Percentiles rank a stretch among this genome's conserved stretches.
Evolutionary conservation across 1,284 basidiomycete species (phyloP).

Genomic region (Cryptococcus sp.): DNA sequence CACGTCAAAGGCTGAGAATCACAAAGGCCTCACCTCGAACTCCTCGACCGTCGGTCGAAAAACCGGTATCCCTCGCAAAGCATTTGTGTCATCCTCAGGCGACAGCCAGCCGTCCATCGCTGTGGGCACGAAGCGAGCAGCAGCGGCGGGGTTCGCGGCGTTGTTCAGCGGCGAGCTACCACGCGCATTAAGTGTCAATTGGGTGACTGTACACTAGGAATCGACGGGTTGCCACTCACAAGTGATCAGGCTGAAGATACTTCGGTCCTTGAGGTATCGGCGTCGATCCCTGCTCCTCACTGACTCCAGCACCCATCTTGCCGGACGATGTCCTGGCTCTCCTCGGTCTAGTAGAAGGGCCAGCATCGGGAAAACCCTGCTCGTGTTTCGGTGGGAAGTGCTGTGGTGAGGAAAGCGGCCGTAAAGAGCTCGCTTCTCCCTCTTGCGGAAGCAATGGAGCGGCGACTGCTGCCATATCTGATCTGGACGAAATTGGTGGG

Average conservation of each 20-base stretch:
- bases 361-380: neutral
- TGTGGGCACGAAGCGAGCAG: slow-evolving; percentile 11
- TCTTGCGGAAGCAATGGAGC: no score
- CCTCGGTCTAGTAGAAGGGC: slow-evolving; percentile 6
- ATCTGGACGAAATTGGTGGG: no score
- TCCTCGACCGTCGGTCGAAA: slow-evolving; percentile 89
- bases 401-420: no score
- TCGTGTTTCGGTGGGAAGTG: neutral
- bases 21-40: slow-evolving; percentile 57
- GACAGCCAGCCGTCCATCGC: slow-evolving; percentile 46
- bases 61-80: slow-evolving; percentile 84
- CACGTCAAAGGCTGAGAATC: neutral
- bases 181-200: neutral
- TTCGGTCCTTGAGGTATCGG: slow-evolving; percentile 5
- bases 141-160: slow-evolving; percentile 17
- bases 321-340: slow-evolving; percentile 1
- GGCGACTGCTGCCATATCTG: no score
- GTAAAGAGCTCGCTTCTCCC: no score
- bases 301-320: neutral
- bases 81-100: slow-evolving; percentile 79
- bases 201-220: neutral
- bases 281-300: neutral
- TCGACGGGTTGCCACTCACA: slow-evolving; percentile 10
- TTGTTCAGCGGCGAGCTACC: slow-evolving; percentile 33
- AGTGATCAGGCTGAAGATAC: slow-evolving; percentile 27